Conservation (phyloP, 805 yeast species). For the Candida sanyiensis region DNA sequence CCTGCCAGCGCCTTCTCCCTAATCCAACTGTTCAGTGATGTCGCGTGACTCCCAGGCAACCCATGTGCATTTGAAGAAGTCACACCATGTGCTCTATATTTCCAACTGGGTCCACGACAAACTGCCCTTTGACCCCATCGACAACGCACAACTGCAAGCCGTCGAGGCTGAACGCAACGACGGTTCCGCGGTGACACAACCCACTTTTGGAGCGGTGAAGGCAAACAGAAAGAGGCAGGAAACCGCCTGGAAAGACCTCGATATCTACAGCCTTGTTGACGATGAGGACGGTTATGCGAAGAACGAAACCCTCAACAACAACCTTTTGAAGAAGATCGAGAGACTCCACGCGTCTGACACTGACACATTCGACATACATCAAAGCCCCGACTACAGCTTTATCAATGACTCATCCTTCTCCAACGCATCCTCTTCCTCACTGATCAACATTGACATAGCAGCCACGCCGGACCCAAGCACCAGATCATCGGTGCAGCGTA, state of each 20-base stretch:
- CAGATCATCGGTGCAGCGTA: conserved; percentile 11
- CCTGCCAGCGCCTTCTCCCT: no score
- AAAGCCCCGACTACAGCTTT: conserved; percentile 3
- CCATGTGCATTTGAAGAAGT: conserved; percentile 20
- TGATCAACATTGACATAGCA: conserved; percentile 15
- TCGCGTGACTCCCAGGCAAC: conserved; percentile 8
- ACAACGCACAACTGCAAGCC: conserved; percentile 11
- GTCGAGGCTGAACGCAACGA: conserved; percentile 16
- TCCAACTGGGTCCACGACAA: conserved; percentile 28
- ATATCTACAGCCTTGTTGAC: conserved; percentile 20
- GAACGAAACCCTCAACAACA: conserved; percentile 5
- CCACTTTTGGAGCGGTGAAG: conserved; percentile 24
- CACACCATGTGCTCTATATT: conserved; percentile 30
- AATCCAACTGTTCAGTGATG: no score
- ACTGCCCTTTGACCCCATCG: conserved; percentile 26
- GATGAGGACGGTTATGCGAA: conserved; percentile 16
- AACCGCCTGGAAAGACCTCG: conserved; percentile 26
- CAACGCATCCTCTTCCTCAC: conserved; percentile 4
- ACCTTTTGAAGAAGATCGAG: conserved; percentile 17
- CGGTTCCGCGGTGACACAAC: conserved; percentile 10
- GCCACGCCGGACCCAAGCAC: conserved; percentile 24
- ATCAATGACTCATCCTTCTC: conserved; percentile 7
- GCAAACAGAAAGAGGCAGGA: conserved; percentile 16
- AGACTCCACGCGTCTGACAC: conserved; percentile 8
- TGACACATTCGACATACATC: conserved; percentile 5